A percentile compares a stretch with the other conserved stretches of the same genome.
These are phyloP conservation scores for Venturia asperata DNA, from an alignment of 2,329 filamentous ascomycete species.

Conservation along the genomic window DNA sequence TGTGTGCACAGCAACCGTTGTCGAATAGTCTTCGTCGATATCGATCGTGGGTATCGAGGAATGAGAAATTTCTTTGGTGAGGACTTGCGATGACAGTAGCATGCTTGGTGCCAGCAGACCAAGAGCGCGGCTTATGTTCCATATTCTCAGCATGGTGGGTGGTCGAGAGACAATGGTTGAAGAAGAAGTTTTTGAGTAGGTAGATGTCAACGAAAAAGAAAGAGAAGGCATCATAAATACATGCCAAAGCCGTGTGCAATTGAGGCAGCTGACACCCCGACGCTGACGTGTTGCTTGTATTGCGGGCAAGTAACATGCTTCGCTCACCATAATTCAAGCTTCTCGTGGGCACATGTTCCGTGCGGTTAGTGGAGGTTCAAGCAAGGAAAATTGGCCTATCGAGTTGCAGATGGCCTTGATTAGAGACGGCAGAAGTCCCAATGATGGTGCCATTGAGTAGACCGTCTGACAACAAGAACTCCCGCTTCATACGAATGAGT, in stretches of 20 bases:
- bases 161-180: not conserved
- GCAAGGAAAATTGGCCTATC: not conserved
- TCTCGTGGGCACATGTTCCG: not conserved
- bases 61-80: not conserved
- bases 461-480: not conserved
- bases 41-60: not conserved
- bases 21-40: not conserved
- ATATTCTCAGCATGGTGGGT: slow-evolving; percentile 2
- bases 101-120: not conserved
- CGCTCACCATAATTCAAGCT: not conserved
- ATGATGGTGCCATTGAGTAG: not conserved
- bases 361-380: not conserved
- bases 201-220: not conserved
- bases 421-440: not conserved
- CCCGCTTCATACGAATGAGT: too few relatives aligned
- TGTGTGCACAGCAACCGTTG: not conserved
- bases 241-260: not conserved
- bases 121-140: not conserved
- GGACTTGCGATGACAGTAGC: not conserved
- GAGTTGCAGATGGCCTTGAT: not conserved
- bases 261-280: not conserved
- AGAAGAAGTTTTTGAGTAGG: not conserved
- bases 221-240: not conserved
- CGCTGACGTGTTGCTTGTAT: not conserved
- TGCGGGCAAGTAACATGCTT: not conserved